Evolutionary conservation across 2,329 filamentous ascomycete species (phyloP), one percentile per base, ranked within the genome.

Genomic region (Verticillium klebahnii): DNA sequence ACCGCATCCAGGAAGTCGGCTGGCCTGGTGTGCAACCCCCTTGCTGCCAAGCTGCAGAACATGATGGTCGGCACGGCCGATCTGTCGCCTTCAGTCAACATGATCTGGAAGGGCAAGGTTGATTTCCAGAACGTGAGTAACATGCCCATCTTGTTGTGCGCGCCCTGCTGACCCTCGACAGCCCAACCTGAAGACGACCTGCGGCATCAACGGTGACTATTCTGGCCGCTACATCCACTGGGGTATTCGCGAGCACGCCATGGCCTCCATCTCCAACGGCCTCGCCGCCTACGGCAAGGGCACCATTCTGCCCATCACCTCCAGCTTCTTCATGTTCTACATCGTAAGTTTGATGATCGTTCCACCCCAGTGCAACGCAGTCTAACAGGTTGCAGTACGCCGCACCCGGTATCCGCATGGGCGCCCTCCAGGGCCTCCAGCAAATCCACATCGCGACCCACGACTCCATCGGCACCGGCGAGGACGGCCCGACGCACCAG

Each of bases 401-500:
- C 11, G 85, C 85, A 0, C 80, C 84, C 0, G 85, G 79, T 7
- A 78, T 87, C 2, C 82, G 85, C 15, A 87, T 88, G 84, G 84
- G 83, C 8, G 85, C 84, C 3, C 75, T 86, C 1, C 80, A 83
- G 56, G 69, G 77, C 25, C 77, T 87, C 1, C 81, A 83, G 58
- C 74, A 77, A 29, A 86, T 88, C 57, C 85, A 87, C 67, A 75
- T 82, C 40, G 85, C 84, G 1, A 88, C 85, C 0, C 85, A 88
- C 70, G 85, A 87, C 72, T 82, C 78, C 5, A 83, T 87, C 52
- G 85, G 80, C 17, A 82, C 78, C 40, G 85, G 85, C 1, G 81
- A 87, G 66, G 81, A 88, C 63, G 85, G 85, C 0, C 85, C 85
- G 0, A 87, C 85, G 0, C 85, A 88, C 65, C 85, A 88, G 68